Evolutionary conservation across 164 flowering plant genomes (phyloP).

Genomic region (Stephania japonica): DNA sequence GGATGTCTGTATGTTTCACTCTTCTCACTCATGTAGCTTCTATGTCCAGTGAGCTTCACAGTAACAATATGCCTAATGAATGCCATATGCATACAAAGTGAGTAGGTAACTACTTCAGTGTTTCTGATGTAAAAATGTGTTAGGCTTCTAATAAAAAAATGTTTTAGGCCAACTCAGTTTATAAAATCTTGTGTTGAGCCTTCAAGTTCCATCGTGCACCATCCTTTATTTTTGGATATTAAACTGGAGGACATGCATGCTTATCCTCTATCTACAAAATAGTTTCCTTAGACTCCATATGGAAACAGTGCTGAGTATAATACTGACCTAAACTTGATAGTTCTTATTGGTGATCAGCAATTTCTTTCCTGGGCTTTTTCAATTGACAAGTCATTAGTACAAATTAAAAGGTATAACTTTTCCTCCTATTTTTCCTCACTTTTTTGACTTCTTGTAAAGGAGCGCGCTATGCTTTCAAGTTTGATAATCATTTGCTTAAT

Average conservation of each 20-base stretch:
- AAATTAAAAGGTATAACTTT: neutral
- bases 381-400: neutral
- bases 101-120: neutral
- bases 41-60: neutral
- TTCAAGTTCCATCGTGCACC: neutral
- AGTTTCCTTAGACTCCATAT: too few relatives aligned
- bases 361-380: neutral
- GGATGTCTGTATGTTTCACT: conserved; percentile 7
- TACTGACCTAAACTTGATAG: neutral
- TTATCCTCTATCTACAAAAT: too few relatives aligned
- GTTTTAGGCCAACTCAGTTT: neutral
- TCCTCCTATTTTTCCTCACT: neutral
- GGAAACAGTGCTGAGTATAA: neutral
- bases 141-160: neutral
- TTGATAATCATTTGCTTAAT: neutral
- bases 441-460: neutral
- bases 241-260: too few relatives aligned
- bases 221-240: neutral
- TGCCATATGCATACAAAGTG: neutral
- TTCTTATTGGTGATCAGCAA: neutral
- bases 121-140: neutral
- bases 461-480: neutral
- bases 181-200: neutral
- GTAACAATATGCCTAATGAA: neutral
- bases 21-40: neutral